A percentile compares a stretch with the other conserved stretches of the same genome.
Evolutionary conservation across 2,329 filamentous ascomycete genomes (phyloP).

Genomic region (Aspergillus quadricinctus): DNA sequence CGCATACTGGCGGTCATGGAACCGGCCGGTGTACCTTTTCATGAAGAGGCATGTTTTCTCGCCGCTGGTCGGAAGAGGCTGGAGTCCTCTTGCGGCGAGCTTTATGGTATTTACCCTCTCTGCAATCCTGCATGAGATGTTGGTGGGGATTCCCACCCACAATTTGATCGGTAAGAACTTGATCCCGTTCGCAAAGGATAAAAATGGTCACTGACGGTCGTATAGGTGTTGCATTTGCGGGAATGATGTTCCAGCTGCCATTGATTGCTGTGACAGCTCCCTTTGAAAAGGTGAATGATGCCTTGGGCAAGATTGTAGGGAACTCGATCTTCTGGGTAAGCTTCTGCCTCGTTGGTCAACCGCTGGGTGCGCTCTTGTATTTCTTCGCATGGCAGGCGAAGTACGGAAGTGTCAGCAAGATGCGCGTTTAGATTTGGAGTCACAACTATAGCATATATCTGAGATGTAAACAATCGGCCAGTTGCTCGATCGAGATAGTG

Average conservation of each 20-base stretch:
- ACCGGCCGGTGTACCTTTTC: conserved; percentile 94
- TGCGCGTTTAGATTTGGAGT: conserved; percentile 5
- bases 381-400: conserved; percentile 99
- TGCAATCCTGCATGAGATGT: conserved; percentile 82
- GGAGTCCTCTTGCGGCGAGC: conserved; percentile 66
- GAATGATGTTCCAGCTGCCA: conserved; percentile 91
- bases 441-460: not conserved
- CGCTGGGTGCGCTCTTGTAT: conserved; percentile 84
- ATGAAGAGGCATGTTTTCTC: conserved; percentile 94
- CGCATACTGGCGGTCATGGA: conserved; percentile 93
- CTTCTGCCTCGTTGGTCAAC: conserved; percentile 93
- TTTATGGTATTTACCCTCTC: conserved; percentile 83
- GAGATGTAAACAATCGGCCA: not conserved
- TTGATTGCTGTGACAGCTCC: conserved; percentile 77
- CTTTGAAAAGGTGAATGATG: conserved; percentile 72
- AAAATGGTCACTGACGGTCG: conserved; percentile 6
- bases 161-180: conserved; percentile 70
- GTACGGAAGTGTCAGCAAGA: conserved; percentile 71
- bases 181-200: not conserved
- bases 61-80: conserved; percentile 79
- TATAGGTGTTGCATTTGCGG: conserved; percentile 80
- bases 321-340: conserved; percentile 96
- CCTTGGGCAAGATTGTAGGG: conserved; percentile 72
- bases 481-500: not conserved
- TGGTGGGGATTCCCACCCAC: conserved; percentile 92